phyloP scores from a whole-genome alignment of 2,329 filamentous ascomycete genomes.

The Fusarium sp. region DNA sequence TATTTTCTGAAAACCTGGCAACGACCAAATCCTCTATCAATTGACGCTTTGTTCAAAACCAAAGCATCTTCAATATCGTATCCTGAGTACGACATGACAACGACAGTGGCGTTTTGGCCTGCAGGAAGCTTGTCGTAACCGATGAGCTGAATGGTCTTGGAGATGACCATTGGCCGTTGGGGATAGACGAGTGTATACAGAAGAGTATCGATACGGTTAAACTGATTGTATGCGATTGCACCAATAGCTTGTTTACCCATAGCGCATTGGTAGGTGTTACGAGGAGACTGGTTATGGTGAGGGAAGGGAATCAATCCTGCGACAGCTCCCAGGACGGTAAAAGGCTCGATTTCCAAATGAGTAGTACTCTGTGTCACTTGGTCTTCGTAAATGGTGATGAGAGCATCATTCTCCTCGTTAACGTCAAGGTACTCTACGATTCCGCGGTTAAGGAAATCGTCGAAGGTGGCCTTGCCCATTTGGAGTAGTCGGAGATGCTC shows the following conservation, averaged over 20 bases:
- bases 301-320: conserved; percentile 97
- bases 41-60: conserved; percentile 94
- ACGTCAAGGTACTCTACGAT: conserved; percentile 97
- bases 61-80: conserved; percentile 99
- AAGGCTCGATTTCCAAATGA: conserved; percentile 97
- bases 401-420: conserved; percentile 97
- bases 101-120: conserved; percentile 95
- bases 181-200: conserved; percentile 98
- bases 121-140: conserved; percentile 98
- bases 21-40: conserved; percentile 93
- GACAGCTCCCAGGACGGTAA: conserved; percentile 94
- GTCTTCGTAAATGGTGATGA: conserved; percentile 89
- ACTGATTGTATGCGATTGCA: conserved; percentile 97
- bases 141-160: conserved; percentile 94
- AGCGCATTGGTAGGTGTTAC: conserved; percentile 99
- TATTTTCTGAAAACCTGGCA: conserved; percentile 99
- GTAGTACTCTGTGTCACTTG: conserved; percentile 87
- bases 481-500: conserved; percentile 85
- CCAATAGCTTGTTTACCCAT: conserved; percentile 99
- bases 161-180: conserved; percentile 97
- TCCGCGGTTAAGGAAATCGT: conserved; percentile 90
- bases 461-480: conserved; percentile 86
- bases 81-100: conserved; percentile 99
- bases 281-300: conserved; percentile 97
- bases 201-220: conserved; percentile 94